A percentile compares a stretch with the other conserved stretches of the same genome.
Evolutionary conservation across 768 basidiomycete species (phyloP).

Genomic region (Tylopilus intermedius): DNA sequence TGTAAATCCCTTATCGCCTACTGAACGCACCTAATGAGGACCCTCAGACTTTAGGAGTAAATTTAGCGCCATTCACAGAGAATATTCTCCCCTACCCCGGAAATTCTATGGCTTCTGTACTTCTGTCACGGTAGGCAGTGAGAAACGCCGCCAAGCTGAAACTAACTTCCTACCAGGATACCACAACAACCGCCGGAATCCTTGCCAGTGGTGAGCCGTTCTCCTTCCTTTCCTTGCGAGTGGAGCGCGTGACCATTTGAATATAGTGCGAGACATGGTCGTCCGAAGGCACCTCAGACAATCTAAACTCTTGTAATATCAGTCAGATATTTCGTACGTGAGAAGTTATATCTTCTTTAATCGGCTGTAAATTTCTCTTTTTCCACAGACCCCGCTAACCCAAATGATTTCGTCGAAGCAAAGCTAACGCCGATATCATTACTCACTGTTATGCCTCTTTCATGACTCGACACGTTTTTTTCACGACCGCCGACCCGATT

Average conservation of each 20-base stretch:
- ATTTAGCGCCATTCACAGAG: constrained; percentile 71
- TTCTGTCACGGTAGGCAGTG: constrained; percentile 55
- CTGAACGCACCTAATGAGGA: not conserved
- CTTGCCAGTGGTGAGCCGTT: constrained; percentile 60
- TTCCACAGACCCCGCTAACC: constrained; percentile 1
- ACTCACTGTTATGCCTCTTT: constrained; percentile 4
- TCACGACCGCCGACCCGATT: not conserved
- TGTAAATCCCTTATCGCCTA: constrained; percentile 18
- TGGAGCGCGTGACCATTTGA: constrained; percentile 2
- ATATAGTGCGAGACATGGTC: constrained; percentile 73
- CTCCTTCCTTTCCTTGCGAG: not conserved
- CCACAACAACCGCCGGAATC: constrained; percentile 67
- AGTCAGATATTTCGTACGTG: not conserved
- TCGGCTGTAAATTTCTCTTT: not conserved
- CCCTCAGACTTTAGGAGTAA: constrained; percentile 61
- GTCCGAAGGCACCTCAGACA: constrained; percentile 73
- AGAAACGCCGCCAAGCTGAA: not conserved
- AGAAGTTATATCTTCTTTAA: not conserved
- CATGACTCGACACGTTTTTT: constrained; percentile 4
- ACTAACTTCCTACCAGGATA: constrained; percentile 42
- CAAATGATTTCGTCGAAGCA: constrained; percentile 6
- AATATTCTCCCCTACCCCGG: constrained; percentile 67
- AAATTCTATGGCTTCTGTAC: constrained; percentile 79
- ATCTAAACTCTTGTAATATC: constrained; percentile 55
- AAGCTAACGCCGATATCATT: constrained; percentile 13